Base-by-base conservation (phyloP, 495 filamentous ascomycete genomes). In the Bathelium albidoporum region DNA sequence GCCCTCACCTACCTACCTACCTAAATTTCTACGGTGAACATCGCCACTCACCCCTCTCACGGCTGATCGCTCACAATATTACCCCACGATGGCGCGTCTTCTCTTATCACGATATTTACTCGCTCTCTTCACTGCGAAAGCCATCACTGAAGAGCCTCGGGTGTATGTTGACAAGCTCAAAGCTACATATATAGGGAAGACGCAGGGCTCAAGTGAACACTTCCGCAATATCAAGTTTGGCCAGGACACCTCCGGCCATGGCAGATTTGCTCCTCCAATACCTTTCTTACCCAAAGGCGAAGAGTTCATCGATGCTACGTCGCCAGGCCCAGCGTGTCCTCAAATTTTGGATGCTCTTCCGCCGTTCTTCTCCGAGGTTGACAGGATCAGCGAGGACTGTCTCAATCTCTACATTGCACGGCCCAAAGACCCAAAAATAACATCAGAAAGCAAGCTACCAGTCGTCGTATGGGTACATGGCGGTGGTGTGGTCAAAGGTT, bases 331-430 rank as follows among this genome's bases (percentile, higher is more conserved):
- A 5, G 5, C 34, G 5, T 39, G 34, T 14, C 34, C 34, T 5
- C 34, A 39, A 39, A 14, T 5, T 39, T 39, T 14, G 14, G 14
- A 39, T 39, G 5, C 14, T 39, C 14, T 39, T 14, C 5, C 5
- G 5, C 34, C 5, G 14, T 5, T 14, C 14, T 5, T 5, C 5
- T 5, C 5, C 34, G 34, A 39, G 34, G 5, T 5, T 39, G 34
- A 39, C 5, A 39, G 14, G 34, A 39, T 39, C 22, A 62, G 62
- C 10, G 78, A 79, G 36, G 76, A 79, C 58, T 80, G 76, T 43
- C 63, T 74, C 26, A 69, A 64, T 12, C 20, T 75, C 10, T 72
- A 74, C 62, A 53, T 67, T 22, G 34, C 66, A 2, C 65, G 66
- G 12, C 66, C 66, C 2, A 18, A 20, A 20, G 60, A 52, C n/a